phyloP scores from a whole-genome alignment of 163 green algal genomes.

The Scenedesmus sp. region DNA sequence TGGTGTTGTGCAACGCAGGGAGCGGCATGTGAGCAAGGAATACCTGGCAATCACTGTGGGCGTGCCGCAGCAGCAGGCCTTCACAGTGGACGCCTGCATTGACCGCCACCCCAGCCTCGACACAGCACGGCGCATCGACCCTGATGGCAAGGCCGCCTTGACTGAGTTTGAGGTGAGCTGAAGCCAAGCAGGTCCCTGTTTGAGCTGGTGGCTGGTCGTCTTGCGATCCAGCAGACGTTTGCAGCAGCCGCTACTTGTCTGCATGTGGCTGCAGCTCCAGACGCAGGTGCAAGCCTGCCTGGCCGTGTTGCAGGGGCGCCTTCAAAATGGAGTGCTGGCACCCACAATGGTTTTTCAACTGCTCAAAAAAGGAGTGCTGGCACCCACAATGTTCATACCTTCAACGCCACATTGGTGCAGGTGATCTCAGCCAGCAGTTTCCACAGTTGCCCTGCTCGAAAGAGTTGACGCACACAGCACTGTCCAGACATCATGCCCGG shows the following conservation, averaged over 20 bases:
- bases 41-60: slow-evolving; percentile 67
- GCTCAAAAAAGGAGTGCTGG: no score
- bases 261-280: not conserved
- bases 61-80: slow-evolving; percentile 38
- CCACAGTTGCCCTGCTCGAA: no score
- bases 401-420: no score
- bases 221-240: not conserved
- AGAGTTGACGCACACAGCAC: no score
- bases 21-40: slow-evolving; percentile 61
- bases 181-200: not conserved
- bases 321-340: no score
- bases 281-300: no score
- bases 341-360: no score
- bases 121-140: slow-evolving; percentile 44
- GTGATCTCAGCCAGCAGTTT: no score
- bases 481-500: no score
- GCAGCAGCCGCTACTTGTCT: not conserved
- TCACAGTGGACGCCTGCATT: slow-evolving; percentile 64
- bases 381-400: no score
- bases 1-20: slow-evolving; percentile 56
- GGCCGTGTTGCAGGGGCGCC: no score
- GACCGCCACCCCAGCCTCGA: slow-evolving; percentile 56
- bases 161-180: slow-evolving; percentile 45
- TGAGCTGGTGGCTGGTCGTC: not conserved
- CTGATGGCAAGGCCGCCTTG: slow-evolving; percentile 26